A percentile compares a stretch with the other conserved stretches of the same genome.
phyloP scores from a whole-genome alignment of 192 early-diverging fungal genomes.

The Chytriomyces hyalinus region DNA sequence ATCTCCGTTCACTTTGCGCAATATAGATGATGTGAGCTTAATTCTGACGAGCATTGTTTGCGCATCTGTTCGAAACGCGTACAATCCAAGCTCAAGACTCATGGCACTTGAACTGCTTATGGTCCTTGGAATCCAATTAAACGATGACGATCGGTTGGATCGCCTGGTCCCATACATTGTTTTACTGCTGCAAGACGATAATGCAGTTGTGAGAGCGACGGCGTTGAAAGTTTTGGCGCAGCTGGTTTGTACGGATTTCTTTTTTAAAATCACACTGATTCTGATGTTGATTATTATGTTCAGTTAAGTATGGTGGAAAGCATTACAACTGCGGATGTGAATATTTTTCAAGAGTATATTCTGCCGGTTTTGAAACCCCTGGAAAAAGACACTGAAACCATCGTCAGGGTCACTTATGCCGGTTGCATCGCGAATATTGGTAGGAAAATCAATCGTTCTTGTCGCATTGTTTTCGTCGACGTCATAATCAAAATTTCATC shows the following conservation, averaged over 20 bases:
- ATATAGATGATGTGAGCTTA: conserved; percentile 67
- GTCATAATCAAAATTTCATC: neutral
- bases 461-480: neutral
- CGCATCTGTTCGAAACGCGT: conserved; percentile 70
- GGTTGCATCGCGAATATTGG: conserved; percentile 72
- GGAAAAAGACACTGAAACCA: conserved; percentile 70
- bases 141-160: conserved; percentile 77
- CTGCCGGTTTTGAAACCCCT: conserved; percentile 76
- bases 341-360: conserved; percentile 91
- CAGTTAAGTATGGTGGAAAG: conserved; percentile 77
- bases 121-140: conserved; percentile 56
- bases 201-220: conserved; percentile 64
- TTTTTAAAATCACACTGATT: neutral
- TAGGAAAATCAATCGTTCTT: conserved; percentile 17
- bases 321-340: conserved; percentile 79
- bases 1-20: neutral
- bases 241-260: conserved; percentile 55
- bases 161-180: conserved; percentile 81
- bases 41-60: conserved; percentile 73
- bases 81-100: conserved; percentile 73
- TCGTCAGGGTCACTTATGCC: conserved; percentile 84
- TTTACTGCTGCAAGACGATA: conserved; percentile 65
- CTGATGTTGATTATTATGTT: neutral
- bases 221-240: conserved; percentile 72
- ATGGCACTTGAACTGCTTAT: conserved; percentile 77